These are phyloP conservation scores for Aspergillus hortae DNA, from an alignment of 2,329 filamentous ascomycete genomes.

Conservation along the genomic window DNA sequence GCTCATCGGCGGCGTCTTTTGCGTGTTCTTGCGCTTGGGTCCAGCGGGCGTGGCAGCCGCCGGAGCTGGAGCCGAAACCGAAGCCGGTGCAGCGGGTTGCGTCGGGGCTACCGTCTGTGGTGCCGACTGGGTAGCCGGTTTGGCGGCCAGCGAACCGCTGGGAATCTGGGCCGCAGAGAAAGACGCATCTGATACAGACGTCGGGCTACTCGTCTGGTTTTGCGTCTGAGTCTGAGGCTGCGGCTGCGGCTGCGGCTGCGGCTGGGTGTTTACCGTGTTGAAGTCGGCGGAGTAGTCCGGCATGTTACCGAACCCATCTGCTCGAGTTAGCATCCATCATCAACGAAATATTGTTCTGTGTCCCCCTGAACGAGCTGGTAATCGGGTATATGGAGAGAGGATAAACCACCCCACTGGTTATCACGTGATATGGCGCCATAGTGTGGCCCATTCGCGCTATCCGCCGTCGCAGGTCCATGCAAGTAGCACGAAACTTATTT, in stretches of 20 bases:
- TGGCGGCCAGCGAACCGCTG: conserved; percentile 13
- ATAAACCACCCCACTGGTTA: too few relatives aligned
- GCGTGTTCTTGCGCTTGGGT: conserved; percentile 37
- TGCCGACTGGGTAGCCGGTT: conserved; percentile 12
- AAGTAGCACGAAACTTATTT: conserved; percentile 13
- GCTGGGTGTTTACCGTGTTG: conserved; percentile 22
- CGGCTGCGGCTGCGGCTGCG: conserved; percentile 19
- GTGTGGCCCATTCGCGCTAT: conserved; percentile 21
- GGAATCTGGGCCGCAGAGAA: conserved; percentile 18
- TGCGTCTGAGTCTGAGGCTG: conserved; percentile 20
- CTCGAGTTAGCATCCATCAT: conserved; percentile 5
- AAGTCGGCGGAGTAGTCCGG: conserved; percentile 29
- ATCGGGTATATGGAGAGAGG: too few relatives aligned
- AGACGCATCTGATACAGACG: neutral
- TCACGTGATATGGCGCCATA: conserved; percentile 39
- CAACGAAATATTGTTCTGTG: neutral
- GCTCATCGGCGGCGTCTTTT: conserved; percentile 39
- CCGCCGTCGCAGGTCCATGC: conserved; percentile 12
- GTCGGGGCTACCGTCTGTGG: conserved; percentile 11
- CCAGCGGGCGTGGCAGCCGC: conserved; percentile 16
- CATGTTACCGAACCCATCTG: conserved; percentile 32
- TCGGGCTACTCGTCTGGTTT: neutral
- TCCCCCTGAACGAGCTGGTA: neutral
- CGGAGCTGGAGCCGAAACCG: conserved; percentile 17
- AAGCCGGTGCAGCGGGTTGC: conserved; percentile 18